Evolutionary conservation across 306 rosid species (phyloP), one percentile per base, ranked within the genome.

Genomic region (Inga oerstediana): DNA sequence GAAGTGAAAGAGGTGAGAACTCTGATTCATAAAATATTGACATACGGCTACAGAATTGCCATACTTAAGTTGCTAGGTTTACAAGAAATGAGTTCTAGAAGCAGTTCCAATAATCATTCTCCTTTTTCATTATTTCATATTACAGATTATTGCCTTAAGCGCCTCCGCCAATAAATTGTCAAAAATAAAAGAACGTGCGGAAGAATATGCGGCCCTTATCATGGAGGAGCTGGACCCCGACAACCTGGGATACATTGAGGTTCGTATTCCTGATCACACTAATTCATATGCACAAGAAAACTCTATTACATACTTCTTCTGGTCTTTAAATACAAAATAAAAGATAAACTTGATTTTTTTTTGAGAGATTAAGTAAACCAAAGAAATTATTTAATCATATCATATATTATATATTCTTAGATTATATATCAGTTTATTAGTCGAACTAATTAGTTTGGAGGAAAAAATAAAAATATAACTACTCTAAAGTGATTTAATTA

Each of bases 201-300:
- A 93, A 77, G 98, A 95, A 87, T 95, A 95, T 83, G 95, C 98
- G 46, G 97, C 98, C 8, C 80, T 95, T 59, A 95, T 95, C 84
- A 95, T 92, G 92, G 98, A 95, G 89, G 98, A 95, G 88, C 88
- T 93, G 74, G 98, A 95, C 45, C 97, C 92, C n/a, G 75, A 82
- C 86, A 86, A 89, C 83, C 85, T 91, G 48, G 98, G 98, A 75
- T 89, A 85, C 73, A 88, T 95, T 83, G 97, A 92, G 94, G 98
- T 92, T 84, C 52, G 1, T 67, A 14, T 67, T 84, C 15, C 59
- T 52, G 9, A 7, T 72, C 3, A 16, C 22, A 67, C 16, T 3
- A 66, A 16, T 66, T 16, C 72, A 12, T 16, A 51, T 12, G 12
- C 58, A 0, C 7, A 51, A 5, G 20, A 17, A 17, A 52, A 52